Percentiles rank a stretch among this genome's conserved stretches.
These are phyloP conservation scores for Xerocomus potaroensis DNA, from an alignment of 768 basidiomycete genomes.

Conservation along the genomic window DNA sequence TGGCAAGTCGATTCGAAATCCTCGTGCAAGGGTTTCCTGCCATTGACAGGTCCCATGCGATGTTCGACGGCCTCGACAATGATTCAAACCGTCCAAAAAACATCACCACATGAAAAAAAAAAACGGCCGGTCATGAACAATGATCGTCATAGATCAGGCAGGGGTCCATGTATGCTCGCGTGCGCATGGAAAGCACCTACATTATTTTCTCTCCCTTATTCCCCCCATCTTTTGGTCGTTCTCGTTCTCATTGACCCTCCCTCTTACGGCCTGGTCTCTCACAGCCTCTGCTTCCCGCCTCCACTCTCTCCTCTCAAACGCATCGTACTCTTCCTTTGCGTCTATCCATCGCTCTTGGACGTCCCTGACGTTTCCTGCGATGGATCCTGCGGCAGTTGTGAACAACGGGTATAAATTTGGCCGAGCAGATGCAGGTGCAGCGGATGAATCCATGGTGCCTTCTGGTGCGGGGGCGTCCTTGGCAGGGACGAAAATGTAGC, in stretches of 20 bases:
- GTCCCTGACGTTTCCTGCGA: slow-evolving; percentile 58
- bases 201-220: slow-evolving; percentile 29
- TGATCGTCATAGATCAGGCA: neutral
- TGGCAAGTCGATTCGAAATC: too few species aligned
- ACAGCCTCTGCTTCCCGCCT: slow-evolving; percentile 59
- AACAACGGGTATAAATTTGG: slow-evolving; percentile 70
- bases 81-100: too few species aligned
- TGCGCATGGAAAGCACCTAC: slow-evolving; percentile 4
- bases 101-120: too few species aligned
- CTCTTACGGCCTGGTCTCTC: slow-evolving; percentile 22
- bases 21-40: too few species aligned
- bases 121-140: neutral
- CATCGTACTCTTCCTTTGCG: slow-evolving; percentile 75
- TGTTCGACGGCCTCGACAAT: too few species aligned
- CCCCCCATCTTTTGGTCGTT: slow-evolving; percentile 5
- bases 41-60: too few species aligned
- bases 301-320: slow-evolving; percentile 76
- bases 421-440: slow-evolving; percentile 37
- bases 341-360: slow-evolving; percentile 97
- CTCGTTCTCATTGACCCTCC: slow-evolving; percentile 5
- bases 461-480: slow-evolving; percentile 30
- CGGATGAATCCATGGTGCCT: slow-evolving; percentile 28
- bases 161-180: neutral
- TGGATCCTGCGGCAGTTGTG: slow-evolving; percentile 55
- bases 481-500: slow-evolving; percentile 81